A percentile compares a stretch with the other conserved stretches of the same genome.
These are phyloP conservation scores for Suhomyces terraborum DNA, from an alignment of 1,139 yeast species.

Conservation along the genomic window DNA sequence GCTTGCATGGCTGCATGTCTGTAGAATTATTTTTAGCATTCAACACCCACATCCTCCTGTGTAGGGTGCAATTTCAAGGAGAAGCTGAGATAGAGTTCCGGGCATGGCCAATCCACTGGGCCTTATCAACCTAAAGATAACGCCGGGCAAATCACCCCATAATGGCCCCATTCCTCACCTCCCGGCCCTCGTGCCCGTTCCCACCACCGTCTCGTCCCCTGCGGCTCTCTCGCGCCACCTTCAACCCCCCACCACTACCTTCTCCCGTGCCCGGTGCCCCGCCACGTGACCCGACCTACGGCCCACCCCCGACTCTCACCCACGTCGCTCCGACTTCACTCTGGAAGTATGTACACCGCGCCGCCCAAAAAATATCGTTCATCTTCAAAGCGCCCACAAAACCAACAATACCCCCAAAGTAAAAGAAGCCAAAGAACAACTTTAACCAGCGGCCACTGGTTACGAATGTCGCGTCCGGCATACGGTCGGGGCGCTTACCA, in stretches of 20 bases:
- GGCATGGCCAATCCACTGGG: neutral
- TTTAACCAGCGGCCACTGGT: slow-evolving; percentile 13
- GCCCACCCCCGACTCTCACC: neutral
- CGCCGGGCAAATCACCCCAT: no score
- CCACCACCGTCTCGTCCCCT: no score
- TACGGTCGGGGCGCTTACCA: slow-evolving; percentile 5
- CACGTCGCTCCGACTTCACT: no score
- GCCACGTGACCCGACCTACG: neutral
- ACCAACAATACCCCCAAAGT: slow-evolving; percentile 11
- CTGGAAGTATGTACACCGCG: slow-evolving; percentile 10
- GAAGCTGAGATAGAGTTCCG: neutral
- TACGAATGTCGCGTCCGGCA: slow-evolving; percentile 10
- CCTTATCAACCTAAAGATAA: no score
- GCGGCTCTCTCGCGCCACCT: no score
- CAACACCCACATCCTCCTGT: neutral
- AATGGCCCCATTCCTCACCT: no score
- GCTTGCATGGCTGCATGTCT: slow-evolving; percentile 6
- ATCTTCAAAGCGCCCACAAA: slow-evolving; percentile 13
- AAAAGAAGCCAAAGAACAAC: slow-evolving; percentile 14
- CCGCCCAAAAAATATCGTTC: slow-evolving; percentile 10
- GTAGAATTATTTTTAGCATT: neutral
- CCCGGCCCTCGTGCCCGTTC: no score
- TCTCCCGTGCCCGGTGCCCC: neutral
- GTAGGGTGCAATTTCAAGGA: neutral
- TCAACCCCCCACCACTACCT: neutral